These are phyloP conservation scores for Blastobotrys persicus DNA, from an alignment of 1,139 yeast species.

Conservation along the genomic window DNA sequence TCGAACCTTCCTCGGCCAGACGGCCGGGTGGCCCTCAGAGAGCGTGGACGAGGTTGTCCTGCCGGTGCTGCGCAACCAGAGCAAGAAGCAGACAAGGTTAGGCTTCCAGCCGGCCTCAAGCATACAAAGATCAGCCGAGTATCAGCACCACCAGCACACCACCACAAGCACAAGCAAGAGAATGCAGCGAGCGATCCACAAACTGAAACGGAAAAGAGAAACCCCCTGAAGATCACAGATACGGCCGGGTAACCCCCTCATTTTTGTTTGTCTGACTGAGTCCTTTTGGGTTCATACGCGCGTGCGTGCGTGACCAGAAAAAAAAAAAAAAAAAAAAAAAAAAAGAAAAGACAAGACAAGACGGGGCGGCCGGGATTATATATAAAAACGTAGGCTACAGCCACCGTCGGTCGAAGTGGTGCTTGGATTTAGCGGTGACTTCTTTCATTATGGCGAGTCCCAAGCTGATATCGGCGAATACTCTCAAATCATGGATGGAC, in stretches of 20 bases:
- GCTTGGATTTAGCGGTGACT: too few relatives aligned
- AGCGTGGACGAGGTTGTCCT: constrained; percentile 79
- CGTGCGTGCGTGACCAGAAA: neutral
- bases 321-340: too few relatives aligned
- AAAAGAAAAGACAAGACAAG: neutral
- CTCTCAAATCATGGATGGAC: constrained; percentile 32
- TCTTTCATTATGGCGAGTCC: constrained; percentile 3
- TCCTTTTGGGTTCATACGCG: neutral
- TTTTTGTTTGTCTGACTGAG: neutral
- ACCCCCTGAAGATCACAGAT: neutral
- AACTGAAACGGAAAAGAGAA: constrained; percentile 7
- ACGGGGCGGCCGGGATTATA: neutral
- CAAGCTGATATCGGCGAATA: constrained; percentile 23
- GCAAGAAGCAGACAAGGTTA: constrained; percentile 45
- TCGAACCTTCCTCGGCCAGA: constrained; percentile 62
- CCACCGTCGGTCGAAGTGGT: neutral
- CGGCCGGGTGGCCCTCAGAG: constrained; percentile 79
- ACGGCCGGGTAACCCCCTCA: neutral
- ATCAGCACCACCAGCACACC: constrained; percentile 15
- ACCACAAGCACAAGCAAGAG: constrained; percentile 26
- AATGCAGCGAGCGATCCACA: constrained; percentile 29
- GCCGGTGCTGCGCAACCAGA: constrained; percentile 83
- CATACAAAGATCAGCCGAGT: neutral
- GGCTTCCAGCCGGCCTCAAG: neutral
- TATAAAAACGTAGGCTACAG: neutral